Evolutionary conservation across 73 alveolate species (phyloP).

Genomic region (Paramecium sonneborni): DNA sequence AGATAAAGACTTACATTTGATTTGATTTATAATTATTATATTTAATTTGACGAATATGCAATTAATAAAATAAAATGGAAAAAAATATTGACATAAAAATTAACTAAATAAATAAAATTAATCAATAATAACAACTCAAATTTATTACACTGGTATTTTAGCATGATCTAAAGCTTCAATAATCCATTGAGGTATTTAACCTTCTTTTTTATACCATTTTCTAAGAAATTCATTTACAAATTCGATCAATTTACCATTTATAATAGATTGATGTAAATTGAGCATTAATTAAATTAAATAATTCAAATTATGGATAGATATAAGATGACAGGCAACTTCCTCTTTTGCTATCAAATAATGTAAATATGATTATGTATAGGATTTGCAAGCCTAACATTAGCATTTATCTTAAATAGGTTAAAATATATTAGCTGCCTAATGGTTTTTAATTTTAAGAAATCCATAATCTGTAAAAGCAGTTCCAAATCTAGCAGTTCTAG

Average conservation of each 20-base stretch:
- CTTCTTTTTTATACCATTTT: conserved; percentile 20
- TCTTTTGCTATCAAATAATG: conserved; percentile 81
- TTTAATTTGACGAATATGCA: not conserved
- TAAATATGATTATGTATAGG: conserved; percentile 91
- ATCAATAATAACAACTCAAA: not conserved
- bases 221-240: conserved; percentile 66
- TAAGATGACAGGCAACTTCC: conserved; percentile 88
- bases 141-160: not conserved
- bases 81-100: too few relatives aligned
- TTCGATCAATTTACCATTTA: conserved; percentile 82
- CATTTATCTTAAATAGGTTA: conserved; percentile 94
- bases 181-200: conserved; percentile 2
- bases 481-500: conserved; percentile 99
- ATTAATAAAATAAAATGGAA: too few relatives aligned
- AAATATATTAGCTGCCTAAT: conserved; percentile 81
- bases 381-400: conserved; percentile 91
- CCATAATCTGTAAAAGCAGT: conserved; percentile 96
- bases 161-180: conserved; percentile 11
- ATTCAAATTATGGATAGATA: conserved; percentile 93
- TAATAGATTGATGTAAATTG: conserved; percentile 84
- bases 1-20: not conserved
- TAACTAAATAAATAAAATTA: not conserved
- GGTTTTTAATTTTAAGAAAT: conserved; percentile 81
- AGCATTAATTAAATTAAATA: conserved; percentile 79
- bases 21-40: not conserved